Evolutionary conservation across 129 eudicot genomes (phyloP).

Genomic region (Solidago caesia): DNA sequence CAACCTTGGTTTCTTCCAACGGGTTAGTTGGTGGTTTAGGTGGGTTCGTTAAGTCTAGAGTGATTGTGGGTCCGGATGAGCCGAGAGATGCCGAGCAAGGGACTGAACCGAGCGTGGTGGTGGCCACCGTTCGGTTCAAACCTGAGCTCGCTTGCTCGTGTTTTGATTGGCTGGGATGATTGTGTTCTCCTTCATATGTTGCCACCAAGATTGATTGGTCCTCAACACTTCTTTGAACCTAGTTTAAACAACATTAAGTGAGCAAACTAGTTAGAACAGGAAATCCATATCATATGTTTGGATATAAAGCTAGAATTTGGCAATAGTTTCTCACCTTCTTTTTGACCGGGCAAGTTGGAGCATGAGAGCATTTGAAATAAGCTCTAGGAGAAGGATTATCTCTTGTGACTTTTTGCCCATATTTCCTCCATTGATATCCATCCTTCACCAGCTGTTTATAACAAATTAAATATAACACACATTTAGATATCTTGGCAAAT

Average conservation of each 20-base stretch:
- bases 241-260: constrained; percentile 1
- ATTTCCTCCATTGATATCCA: constrained; percentile 99
- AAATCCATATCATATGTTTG: neutral
- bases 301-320: neutral
- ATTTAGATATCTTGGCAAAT: constrained; percentile 8
- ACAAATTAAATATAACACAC: neutral
- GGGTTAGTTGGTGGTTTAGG: constrained; percentile 46
- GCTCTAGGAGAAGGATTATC: constrained; percentile 99
- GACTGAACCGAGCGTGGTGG: constrained; percentile 39
- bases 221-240: constrained; percentile 94
- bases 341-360: constrained; percentile 93
- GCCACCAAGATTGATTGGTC: constrained; percentile 88
- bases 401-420: constrained; percentile 97
- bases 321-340: constrained; percentile 63
- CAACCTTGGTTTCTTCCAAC: constrained; percentile 17
- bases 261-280: constrained; percentile 5
- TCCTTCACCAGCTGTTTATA: constrained; percentile 70
- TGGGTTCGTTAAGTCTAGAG: constrained; percentile 59
- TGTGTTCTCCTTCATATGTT: constrained; percentile 96
- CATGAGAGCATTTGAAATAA: constrained; percentile 96
- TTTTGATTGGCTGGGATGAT: constrained; percentile 64
- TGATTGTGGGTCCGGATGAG: constrained; percentile 53
- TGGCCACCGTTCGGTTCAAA: constrained; percentile 37
- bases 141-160: constrained; percentile 39
- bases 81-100: constrained; percentile 50